These are phyloP conservation scores for Alternaria sp. DNA, from an alignment of 2,329 filamentous ascomycete genomes.

Conservation along the genomic window DNA sequence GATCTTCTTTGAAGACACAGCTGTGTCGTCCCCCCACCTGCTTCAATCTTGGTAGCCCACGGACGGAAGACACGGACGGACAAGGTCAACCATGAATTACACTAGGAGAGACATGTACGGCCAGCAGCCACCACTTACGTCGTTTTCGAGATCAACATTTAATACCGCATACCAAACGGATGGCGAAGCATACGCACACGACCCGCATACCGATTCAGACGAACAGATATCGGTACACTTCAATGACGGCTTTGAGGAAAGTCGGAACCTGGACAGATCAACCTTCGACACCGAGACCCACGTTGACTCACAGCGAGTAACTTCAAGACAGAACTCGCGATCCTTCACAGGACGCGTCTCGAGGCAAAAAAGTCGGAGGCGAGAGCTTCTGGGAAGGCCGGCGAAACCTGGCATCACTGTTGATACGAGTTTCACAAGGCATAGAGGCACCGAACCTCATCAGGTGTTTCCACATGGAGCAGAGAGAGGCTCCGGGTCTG, in stretches of 20 bases:
- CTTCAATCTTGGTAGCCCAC: constrained; percentile 11
- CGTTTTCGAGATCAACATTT: constrained; percentile 19
- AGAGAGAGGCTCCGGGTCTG: constrained; percentile 25
- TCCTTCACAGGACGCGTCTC: constrained; percentile 48
- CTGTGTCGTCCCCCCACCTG: constrained; percentile 2
- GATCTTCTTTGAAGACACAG: constrained; percentile 13
- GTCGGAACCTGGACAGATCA: constrained; percentile 4
- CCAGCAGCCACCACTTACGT: constrained; percentile 24
- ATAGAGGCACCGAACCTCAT: constrained; percentile 56
- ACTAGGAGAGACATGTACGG: constrained; percentile 17
- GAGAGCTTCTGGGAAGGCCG: constrained; percentile 67
- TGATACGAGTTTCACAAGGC: constrained; percentile 71
- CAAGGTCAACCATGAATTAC: constrained; percentile 29
- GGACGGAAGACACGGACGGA: constrained; percentile 9
- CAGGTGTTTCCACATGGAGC: constrained; percentile 53
- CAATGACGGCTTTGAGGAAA: constrained; percentile 19
- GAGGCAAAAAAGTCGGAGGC: constrained; percentile 64
- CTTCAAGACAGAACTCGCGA: constrained; percentile 43
- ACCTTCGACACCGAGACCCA: constrained; percentile 38
- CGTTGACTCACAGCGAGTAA: constrained; percentile 35
- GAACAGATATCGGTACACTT: constrained; percentile 41
- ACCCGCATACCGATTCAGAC: constrained; percentile 20
- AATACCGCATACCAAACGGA: constrained; percentile 9
- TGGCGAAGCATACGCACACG: neutral
- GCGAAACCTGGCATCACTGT: constrained; percentile 70